Percentiles rank a stretch among this genome's conserved stretches.
These are phyloP conservation scores for Plectosphaerella cucumerina DNA, from an alignment of 2,329 filamentous ascomycete species.

Conservation along the genomic window DNA sequence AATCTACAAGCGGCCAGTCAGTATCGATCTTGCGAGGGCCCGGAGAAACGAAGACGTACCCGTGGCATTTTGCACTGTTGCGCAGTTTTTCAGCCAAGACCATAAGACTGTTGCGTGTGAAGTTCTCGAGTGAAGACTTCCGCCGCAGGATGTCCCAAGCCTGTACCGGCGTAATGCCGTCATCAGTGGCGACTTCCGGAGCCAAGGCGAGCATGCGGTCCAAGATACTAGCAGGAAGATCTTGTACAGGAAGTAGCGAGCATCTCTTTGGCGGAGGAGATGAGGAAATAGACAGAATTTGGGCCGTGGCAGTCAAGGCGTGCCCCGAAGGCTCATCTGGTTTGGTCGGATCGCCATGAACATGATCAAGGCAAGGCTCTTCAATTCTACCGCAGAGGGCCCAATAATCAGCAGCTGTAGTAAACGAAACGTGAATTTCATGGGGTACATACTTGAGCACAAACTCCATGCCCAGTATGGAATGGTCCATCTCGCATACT, in stretches of 20 bases:
- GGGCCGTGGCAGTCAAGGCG: conserved; percentile 18
- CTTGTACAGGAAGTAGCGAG: conserved; percentile 3
- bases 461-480: conserved; percentile 25
- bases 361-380: conserved; percentile 20
- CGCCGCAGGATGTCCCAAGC: conserved; percentile 29
- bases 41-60: conserved; percentile 12
- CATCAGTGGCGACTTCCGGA: conserved; percentile 19
- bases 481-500: conserved; percentile 18
- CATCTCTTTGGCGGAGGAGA: not conserved
- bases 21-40: not conserved
- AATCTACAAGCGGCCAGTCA: not conserved
- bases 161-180: conserved; percentile 33
- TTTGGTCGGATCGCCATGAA: conserved; percentile 18
- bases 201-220: conserved; percentile 19
- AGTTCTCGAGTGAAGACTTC: conserved; percentile 23
- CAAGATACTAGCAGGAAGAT: conserved; percentile 15
- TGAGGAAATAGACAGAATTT: conserved; percentile 9
- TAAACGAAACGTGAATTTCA: not conserved
- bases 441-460: conserved; percentile 21
- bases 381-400: conserved; percentile 18
- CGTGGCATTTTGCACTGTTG: conserved; percentile 30
- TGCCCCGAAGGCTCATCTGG: conserved; percentile 20
- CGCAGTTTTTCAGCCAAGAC: conserved; percentile 20
- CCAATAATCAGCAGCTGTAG: not conserved
- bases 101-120: conserved; percentile 21